Evolutionary conservation across 139 green algal genomes (phyloP).

Genomic region (Pseudopediastrum boryanum): DNA sequence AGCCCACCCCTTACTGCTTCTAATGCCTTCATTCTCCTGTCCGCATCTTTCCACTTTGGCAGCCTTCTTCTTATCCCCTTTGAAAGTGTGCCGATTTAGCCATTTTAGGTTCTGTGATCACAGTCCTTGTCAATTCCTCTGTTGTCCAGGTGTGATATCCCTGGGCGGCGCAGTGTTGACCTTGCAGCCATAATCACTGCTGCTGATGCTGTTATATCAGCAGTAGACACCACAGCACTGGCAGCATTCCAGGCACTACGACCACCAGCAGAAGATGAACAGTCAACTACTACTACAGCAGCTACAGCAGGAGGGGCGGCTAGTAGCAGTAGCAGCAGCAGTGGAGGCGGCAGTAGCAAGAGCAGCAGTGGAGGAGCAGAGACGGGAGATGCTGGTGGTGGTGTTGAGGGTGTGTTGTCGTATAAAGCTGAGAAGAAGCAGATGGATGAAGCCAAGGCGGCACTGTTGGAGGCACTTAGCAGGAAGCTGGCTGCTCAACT

Average conservation of each 20-base stretch:
- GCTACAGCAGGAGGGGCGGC: too few species aligned
- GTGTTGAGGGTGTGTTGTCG: conserved; percentile 14
- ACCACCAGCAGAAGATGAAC: conserved; percentile 5
- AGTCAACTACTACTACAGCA: too few species aligned
- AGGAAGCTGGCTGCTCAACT: conserved; percentile 60
- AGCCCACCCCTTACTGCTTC: too few species aligned
- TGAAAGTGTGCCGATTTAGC: too few species aligned
- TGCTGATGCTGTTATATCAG: conserved; percentile 55
- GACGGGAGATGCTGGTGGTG: background rate
- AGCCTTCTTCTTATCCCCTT: too few species aligned
- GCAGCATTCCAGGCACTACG: conserved; percentile 52
- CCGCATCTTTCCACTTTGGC: too few species aligned
- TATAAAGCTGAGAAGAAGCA: conserved; percentile 48
- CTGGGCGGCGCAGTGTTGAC: background rate
- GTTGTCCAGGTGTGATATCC: too few species aligned
- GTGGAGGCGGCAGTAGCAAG: background rate
- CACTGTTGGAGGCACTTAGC: conserved; percentile 72
- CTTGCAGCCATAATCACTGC: conserved; percentile 46
- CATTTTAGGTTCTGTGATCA: too few species aligned
- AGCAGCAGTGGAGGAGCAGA: background rate
- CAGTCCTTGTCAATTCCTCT: too few species aligned
- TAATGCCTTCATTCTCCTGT: too few species aligned
- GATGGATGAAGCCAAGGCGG: conserved; percentile 63
- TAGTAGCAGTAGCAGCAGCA: conserved; percentile 18
- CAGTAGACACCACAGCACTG: conserved; percentile 66